Evolutionary conservation across 2,329 filamentous ascomycete species (phyloP).

Genomic region (Hirsutella minnesotensis): DNA sequence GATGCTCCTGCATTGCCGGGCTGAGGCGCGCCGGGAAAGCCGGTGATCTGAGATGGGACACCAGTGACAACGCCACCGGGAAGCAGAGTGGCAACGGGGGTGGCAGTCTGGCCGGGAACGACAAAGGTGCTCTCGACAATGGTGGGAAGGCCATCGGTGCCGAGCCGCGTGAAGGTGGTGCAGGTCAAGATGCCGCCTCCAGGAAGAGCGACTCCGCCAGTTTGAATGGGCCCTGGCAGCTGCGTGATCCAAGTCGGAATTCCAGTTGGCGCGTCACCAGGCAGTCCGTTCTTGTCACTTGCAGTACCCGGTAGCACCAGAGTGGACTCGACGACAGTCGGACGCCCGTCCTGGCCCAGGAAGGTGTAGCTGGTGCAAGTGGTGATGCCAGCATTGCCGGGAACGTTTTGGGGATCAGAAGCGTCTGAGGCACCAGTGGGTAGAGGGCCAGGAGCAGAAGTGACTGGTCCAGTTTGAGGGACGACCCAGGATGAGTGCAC

Average conservation of each 20-base stretch:
- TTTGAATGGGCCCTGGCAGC: conserved; percentile 4
- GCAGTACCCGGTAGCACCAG: conserved; percentile 14
- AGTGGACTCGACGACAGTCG: conserved; percentile 17
- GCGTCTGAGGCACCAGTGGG: conserved; percentile 1
- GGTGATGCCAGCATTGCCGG: conserved; percentile 1
- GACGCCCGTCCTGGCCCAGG: conserved; percentile 9
- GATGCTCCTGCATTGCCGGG: neutral
- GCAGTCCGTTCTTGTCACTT: conserved; percentile 4
- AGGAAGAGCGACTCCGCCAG: neutral
- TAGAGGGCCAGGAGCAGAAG: neutral
- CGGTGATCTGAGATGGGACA: conserved; percentile 10
- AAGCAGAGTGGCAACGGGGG: conserved; percentile 2
- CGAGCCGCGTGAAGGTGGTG: conserved; percentile 18
- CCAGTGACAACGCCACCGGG: conserved; percentile 13
- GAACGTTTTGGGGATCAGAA: neutral
- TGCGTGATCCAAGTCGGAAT: conserved; percentile 3
- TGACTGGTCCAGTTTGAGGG: conserved; percentile 1
- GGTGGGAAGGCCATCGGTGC: conserved; percentile 15
- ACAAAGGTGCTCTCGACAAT: conserved; percentile 16
- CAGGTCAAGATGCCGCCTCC: conserved; percentile 10
- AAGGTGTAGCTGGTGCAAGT: conserved; percentile 9
- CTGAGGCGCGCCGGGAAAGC: conserved; percentile 1
- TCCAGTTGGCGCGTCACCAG: conserved; percentile 5
- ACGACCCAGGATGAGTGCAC: conserved; percentile 15
- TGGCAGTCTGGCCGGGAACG: conserved; percentile 8